Base-by-base conservation (phyloP, 768 basidiomycete species). In the Macrocybe gigantea region DNA sequence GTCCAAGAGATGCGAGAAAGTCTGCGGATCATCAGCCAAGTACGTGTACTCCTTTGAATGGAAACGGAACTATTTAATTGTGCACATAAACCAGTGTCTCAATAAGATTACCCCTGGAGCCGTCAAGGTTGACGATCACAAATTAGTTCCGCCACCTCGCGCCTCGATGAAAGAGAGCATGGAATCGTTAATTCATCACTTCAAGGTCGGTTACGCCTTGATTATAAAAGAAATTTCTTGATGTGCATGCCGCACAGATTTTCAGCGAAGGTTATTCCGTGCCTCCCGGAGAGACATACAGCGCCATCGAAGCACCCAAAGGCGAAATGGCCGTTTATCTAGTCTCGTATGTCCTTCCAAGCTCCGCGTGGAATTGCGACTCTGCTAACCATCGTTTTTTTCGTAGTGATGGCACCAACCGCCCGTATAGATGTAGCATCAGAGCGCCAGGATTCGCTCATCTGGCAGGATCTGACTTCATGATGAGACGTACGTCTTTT, bases 161-260 rank as follows among this genome's bases (percentile, higher is more conserved):
- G 94, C 95, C 0, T 85, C 85, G 48, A 99, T 99, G 96, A 99
- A 99, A 71, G 96, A 99, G 73, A 91, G 85, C 68, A 97, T 97
- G 93, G 94, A 97, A 69, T 82, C 87, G 5, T 78, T 97, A 48
- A 97, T 99, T 56, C 95, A 99, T 64, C 95, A 98, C 73, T 97
- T 99, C 77, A 99, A 99, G 76, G 90, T 80, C 51, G 12, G 54
- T 56, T 11, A 33, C 14, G 10, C 10, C 33, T 37, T 30, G 42
- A 13, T 42, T 49, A 15, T 12, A 14, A 35, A 41, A 29, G 9
- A 31, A n/a, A 43, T n/a, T 32, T 14, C 9, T 39, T 32, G 9
- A 48, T 38, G 14, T 35, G 31, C 39, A 10, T 5, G 1, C 39
- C 8, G 12, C 51, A 14, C 61, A 92, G 90, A 78, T 96, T 57